Conservation (phyloP, 306 rosid genomes). For the Lathyrus tuberosus region DNA sequence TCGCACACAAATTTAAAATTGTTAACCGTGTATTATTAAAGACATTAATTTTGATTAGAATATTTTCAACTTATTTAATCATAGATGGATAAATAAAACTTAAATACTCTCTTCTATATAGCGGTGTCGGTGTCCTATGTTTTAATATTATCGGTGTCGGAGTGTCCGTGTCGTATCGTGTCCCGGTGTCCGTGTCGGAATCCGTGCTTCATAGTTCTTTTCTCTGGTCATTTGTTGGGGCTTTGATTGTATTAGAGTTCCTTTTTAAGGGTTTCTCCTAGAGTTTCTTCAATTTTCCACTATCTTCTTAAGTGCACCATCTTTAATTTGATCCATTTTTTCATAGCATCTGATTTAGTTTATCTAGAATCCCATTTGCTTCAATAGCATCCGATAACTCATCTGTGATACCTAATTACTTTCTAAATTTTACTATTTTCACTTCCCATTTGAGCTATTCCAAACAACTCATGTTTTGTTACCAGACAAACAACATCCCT, state of each 20-base stretch:
- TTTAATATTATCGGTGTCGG: too few relatives aligned
- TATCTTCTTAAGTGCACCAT: background rate
- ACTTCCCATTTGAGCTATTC: background rate
- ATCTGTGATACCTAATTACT: background rate
- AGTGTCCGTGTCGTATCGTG: too few relatives aligned
- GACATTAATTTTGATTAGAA: too few relatives aligned
- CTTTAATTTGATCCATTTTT: background rate
- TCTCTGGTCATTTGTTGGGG: background rate
- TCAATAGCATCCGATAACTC: background rate
- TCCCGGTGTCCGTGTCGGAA: too few relatives aligned
- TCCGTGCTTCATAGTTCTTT: too few relatives aligned
- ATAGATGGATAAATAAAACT: too few relatives aligned
- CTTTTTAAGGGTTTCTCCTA: background rate
- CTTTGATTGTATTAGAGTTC: background rate
- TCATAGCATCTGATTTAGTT: background rate
- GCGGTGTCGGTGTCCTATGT: too few relatives aligned
- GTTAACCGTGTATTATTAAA: too few relatives aligned
- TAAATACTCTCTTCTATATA: too few relatives aligned
- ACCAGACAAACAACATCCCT: constrained; percentile 21
- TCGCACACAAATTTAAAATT: too few relatives aligned
- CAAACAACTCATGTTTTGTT: background rate
- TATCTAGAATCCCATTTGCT: background rate
- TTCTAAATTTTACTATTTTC: constrained; percentile 8
- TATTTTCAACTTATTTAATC: too few relatives aligned
- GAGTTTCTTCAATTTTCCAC: constrained; percentile 7